A percentile compares a stretch with the other conserved stretches of the same genome.
These are phyloP conservation scores for Leishmania lainsoni DNA, from an alignment of 208 protist species.

Conservation along the genomic window DNA sequence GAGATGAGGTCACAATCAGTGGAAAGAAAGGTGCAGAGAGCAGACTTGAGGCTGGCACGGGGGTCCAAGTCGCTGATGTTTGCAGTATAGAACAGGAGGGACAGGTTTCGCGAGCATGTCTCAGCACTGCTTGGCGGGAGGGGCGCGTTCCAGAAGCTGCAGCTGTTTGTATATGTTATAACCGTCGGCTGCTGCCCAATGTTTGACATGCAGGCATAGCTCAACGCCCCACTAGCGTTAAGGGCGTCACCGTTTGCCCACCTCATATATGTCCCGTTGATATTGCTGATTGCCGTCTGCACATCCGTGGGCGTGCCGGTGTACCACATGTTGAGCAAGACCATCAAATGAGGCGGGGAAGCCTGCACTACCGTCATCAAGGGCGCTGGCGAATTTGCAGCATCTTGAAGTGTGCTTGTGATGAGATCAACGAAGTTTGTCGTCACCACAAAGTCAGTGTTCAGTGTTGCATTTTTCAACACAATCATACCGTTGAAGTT, in stretches of 20 bases:
- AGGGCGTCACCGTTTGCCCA: constrained; percentile 14
- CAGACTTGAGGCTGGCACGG: constrained; percentile 10
- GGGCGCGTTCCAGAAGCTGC: constrained; percentile 28
- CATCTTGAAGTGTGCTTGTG: constrained; percentile 29
- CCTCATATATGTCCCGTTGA: constrained; percentile 37
- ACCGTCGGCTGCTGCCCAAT: constrained; percentile 46
- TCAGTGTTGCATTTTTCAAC: constrained; percentile 32
- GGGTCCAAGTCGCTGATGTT: constrained; percentile 2
- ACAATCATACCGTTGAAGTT: constrained; percentile 46
- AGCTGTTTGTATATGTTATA: constrained; percentile 43
- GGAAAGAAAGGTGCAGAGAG: constrained; percentile 41
- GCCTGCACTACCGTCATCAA: constrained; percentile 27
- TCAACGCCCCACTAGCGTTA: constrained; percentile 34
- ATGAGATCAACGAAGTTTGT: constrained; percentile 26
- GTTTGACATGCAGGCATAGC: constrained; percentile 33
- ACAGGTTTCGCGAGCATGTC: constrained; percentile 29
- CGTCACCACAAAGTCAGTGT: constrained; percentile 31
- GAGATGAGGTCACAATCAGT: constrained; percentile 41
- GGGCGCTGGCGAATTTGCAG: constrained; percentile 6
- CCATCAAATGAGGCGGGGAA: constrained; percentile 34
- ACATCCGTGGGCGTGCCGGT: constrained; percentile 26
- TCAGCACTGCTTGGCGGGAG: constrained; percentile 3
- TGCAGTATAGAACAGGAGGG: constrained; percentile 29
- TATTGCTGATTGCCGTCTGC: constrained; percentile 1
- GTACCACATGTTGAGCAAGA: constrained; percentile 43